Percentiles rank a stretch among this genome's conserved stretches.
phyloP scores from a whole-genome alignment of 1,284 basidiomycete genomes.

The Microbotryum lychnidis-dioicae region DNA sequence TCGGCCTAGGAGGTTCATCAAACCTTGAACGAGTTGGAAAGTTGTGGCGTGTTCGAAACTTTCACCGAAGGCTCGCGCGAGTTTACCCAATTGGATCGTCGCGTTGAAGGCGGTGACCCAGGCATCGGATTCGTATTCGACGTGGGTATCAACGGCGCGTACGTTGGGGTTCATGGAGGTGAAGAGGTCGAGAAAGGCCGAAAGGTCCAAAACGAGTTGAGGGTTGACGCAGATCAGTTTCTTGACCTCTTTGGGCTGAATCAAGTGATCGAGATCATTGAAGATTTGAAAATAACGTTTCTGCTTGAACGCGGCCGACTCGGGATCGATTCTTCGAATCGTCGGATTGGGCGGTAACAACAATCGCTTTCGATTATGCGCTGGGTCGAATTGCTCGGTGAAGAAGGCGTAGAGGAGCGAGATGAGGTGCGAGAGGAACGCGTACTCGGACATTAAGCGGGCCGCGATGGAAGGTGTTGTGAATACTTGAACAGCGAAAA shows the following conservation, averaged over 20 bases:
- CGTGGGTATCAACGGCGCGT: constrained; percentile 68
- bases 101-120: constrained; percentile 93
- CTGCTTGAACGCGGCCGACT: constrained; percentile 72
- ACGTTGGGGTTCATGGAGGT: constrained; percentile 84
- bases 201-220: constrained; percentile 35
- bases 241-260: constrained; percentile 32
- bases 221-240: constrained; percentile 10
- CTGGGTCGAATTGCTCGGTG: constrained; percentile 61
- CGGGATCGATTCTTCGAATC: constrained; percentile 55
- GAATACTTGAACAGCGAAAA: constrained; percentile 81
- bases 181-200: constrained; percentile 83
- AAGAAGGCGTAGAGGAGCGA: constrained; percentile 78
- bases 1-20: constrained; percentile 60
- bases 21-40: constrained; percentile 57
- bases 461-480: constrained; percentile 75
- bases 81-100: constrained; percentile 73
- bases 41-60: constrained; percentile 56
- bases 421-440: constrained; percentile 66
- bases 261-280: constrained; percentile 34
- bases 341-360: constrained; percentile 45
- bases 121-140: constrained; percentile 88
- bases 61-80: constrained; percentile 80
- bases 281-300: constrained; percentile 60
- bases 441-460: constrained; percentile 63
- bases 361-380: constrained; percentile 51